Evolutionary conservation across 768 basidiomycete species (phyloP), one percentile per base, ranked within the genome.

Genomic region (Amanita inopinata): DNA sequence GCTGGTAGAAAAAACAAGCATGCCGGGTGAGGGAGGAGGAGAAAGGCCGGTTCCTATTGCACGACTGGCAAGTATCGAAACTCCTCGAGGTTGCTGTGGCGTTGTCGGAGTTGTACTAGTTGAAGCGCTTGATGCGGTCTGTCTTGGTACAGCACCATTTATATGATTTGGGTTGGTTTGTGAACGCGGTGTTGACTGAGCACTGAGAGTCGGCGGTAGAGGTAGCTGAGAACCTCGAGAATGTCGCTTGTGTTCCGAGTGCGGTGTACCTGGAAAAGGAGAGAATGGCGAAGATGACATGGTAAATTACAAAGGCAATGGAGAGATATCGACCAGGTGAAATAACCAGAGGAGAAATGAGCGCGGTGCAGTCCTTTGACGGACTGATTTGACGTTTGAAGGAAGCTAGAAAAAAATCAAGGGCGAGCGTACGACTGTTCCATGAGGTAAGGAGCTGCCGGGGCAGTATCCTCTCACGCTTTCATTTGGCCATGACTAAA

Each of bases 201-300:
- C 50, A 43, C 51, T 61, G 31, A 67, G 57, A 1, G 62, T 51
- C 24, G 57, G 58, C 1, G 65, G 64, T 15, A 66, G 51, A 5
- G 61, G 64, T 18, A 65, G 58, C 40, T 61, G 62, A 7, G 54
- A 54, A 46, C 54, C 50, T 30, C 53, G 46, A 4, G 57, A 61
- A 34, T 57, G 54, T 25, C 55, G 56, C 25, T 55, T 52, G 44
- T 47, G 23, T 40, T 46, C 49, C 32, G 49, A 45, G 46, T n/a
- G n/a, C n/a, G 57, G 51, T 40, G 50, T 54, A 27, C 48, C 54
- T 41, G 47, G 49, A 33, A 50, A 51, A 36, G 53, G 50, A 40
- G 49, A 55, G 44, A 54, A 53, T 38, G 50, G 46, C 44, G 55
- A 50, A 25, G 54, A 53, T 12, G 58, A 46, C 53, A 53, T 52